A percentile compares a stretch with the other conserved stretches of the same genome.
Evolutionary conservation across 345 rosid genomes (phyloP).

Genomic region (Microcos paniculata): DNA sequence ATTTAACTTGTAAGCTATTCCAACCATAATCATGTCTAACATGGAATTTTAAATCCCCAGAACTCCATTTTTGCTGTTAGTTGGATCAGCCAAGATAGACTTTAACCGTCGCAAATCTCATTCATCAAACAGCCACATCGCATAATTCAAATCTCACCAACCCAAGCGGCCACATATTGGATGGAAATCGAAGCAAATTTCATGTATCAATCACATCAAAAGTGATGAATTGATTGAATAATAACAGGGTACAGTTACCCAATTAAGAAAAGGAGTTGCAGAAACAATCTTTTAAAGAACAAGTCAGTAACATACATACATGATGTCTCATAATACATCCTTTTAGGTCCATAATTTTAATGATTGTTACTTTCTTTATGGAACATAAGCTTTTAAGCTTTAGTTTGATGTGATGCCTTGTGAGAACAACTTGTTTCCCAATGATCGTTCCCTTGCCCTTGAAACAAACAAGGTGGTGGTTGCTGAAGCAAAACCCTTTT

Average conservation of each 20-base stretch:
- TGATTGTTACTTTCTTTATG: not conserved
- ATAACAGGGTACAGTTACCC: not conserved
- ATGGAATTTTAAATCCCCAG: conserved; percentile 3
- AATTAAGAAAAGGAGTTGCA: not conserved
- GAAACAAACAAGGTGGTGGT: not conserved
- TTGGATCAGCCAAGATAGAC: conserved; percentile 11
- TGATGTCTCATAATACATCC: not conserved
- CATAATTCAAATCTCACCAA: conserved; percentile 17
- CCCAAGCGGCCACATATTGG: not conserved
- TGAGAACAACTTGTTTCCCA: conserved; percentile 8
- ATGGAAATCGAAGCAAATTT: not conserved
- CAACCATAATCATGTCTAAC: not conserved
- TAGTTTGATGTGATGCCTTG: conserved; percentile 9
- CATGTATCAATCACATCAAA: conserved; percentile 9
- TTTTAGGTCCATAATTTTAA: not conserved
- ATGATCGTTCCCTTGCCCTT: conserved; percentile 5
- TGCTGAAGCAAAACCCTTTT: not conserved
- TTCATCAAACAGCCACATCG: not conserved
- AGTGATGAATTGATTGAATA: not conserved
- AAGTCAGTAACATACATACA: not conserved
- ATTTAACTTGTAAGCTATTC: not conserved
- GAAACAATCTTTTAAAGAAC: not conserved
- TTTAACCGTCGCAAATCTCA: not conserved
- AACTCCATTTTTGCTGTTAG: not conserved
- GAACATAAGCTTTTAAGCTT: not conserved